Conservation (phyloP, 2,329 filamentous ascomycete species). For the Aaosphaeria arxii region DNA sequence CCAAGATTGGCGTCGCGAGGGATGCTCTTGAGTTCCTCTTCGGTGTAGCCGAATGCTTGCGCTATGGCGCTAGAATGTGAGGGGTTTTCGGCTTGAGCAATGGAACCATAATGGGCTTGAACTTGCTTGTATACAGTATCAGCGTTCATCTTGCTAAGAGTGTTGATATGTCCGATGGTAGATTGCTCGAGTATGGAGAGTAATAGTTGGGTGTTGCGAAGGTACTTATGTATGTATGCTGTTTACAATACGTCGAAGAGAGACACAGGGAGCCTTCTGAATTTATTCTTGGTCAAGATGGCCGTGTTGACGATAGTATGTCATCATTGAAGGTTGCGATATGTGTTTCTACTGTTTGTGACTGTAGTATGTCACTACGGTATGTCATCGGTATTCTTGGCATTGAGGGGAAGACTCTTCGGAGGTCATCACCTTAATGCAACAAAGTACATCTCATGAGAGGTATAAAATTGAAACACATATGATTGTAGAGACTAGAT, state of each 20-base stretch:
- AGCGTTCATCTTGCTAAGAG: constrained; percentile 5
- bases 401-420: neutral
- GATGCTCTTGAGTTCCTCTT: constrained; percentile 45
- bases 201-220: too few relatives aligned
- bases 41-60: constrained; percentile 17
- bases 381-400: neutral
- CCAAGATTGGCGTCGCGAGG: constrained; percentile 52
- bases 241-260: too few relatives aligned
- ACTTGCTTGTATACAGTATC: constrained; percentile 7
- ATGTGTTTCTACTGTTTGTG: neutral
- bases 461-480: neutral
- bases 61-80: constrained; percentile 3
- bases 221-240: too few relatives aligned
- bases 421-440: neutral
- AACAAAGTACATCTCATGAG: neutral
- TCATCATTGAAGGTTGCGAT: too few relatives aligned
- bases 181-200: too few relatives aligned
- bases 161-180: neutral
- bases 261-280: too few relatives aligned
- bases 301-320: too few relatives aligned
- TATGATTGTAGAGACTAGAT: neutral
- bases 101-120: constrained; percentile 6
- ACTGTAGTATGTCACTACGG: neutral
- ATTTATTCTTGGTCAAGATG: too few relatives aligned
- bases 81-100: constrained; percentile 4